Evolutionary conservation across 2,329 filamentous ascomycete species (phyloP), one percentile per base, ranked within the genome.

Genomic region (Magnaporthiopsis poae): DNA sequence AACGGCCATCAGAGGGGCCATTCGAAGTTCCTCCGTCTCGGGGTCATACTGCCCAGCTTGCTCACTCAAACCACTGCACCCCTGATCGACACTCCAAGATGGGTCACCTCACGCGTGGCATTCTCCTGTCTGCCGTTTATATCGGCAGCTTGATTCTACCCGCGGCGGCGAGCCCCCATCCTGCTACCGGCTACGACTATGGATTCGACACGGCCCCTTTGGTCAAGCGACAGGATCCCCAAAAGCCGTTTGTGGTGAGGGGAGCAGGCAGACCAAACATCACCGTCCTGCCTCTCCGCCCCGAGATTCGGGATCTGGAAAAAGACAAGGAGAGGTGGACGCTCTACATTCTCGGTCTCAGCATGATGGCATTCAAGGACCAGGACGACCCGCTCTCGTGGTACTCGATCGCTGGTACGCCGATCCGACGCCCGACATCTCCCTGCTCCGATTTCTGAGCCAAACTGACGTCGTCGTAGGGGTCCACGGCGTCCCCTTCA

Each of bases 401-500:
- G 80, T 96, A 92, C 77, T 86, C 91, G 72, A 84, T 96, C 71
- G 84, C 89, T 68, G 90, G 91, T 90, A 75, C 68, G 83, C 75
- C 33, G 2, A 13, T 18, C 3, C 8, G 29, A 3, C 27, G 31
- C 25, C 3, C 46, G 13, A 27, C 61, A 46, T 9, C 36, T 56
- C 18, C n/a, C 61, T 65, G 9, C 33, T 56, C 46, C 46, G n/a
- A 21, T n/a, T 65, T 64, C n/a, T 39, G 35, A 68, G 33, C 67
- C 56, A 46, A 31, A 27, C 66, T 69, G 35, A 68, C 62, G 68
- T 59, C 13, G 7, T 39, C 21, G 35, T 62, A 92, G 90, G 89
- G 21, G 91, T 96, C 70, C 92, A 96, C 75, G 92, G 91, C 25
- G 87, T 89, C 68, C 92, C 92, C 1, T 85, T 83, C 69, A 70